Base-by-base conservation (phyloP, 805 yeast species). In the Metschnikowia henanensis region DNA sequence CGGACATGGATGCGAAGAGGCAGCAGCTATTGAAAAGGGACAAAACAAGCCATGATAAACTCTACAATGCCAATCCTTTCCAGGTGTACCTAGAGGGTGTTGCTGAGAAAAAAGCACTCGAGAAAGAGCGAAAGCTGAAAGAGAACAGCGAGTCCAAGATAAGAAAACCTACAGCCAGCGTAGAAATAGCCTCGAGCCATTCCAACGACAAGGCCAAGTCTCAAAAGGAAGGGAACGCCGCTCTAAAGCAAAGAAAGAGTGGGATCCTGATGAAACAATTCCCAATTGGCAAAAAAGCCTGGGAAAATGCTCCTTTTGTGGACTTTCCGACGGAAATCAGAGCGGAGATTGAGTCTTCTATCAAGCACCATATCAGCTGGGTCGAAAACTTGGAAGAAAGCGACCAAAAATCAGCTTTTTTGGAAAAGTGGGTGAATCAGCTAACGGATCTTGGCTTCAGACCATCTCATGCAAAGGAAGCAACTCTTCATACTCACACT, bases 51-150 rank as follows among this genome's bases (percentile, higher is more conserved):
- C 86, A 84, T 39, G 76, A 75, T 46, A 60, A 62, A 29, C 53
- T 75, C 4, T 90, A 85, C 60, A 76, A 77, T 43, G 68, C 80
- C 3, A 88, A 92, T 56, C 99, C 98, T 1, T 92, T 94, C 65
- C 66, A 65, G 16, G 83, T 83, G 0, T 67, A 79, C 17, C 48
- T 85, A n/a, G 88, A 84, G 47, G 74, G 76, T 30, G 65, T 77
- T 32, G 80, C 79, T 47, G 51, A 54, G 3, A 63, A 68, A 29
- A 75, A 69, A 30, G 64, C 69, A 32, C 63, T 53, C 35, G 66
- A 66, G 32, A 80, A 79, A 48, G 83, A 81, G 47, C 57, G 61
- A 47, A 70, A 70, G 32, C 73, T 71, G 0, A 70, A 66, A 42
- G 51, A 58, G 44, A 78, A 76, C 35, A 77, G 75, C 35, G 79